Evolutionary conservation across 495 filamentous ascomycete species (phyloP), one percentile per base, ranked within the genome.

Genomic region (Penicillium subrubescens): DNA sequence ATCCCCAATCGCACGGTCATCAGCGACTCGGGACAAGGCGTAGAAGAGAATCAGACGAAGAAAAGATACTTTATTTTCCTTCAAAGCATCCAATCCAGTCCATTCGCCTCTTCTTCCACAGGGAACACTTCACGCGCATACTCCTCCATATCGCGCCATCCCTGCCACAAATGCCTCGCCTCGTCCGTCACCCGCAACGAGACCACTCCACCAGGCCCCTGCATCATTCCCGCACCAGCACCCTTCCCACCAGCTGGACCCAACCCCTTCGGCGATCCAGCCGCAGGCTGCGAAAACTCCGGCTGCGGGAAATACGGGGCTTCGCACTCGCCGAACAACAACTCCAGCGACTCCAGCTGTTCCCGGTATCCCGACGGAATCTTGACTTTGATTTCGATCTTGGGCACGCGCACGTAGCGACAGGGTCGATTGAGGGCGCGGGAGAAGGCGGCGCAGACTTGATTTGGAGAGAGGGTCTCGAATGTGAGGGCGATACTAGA

Each of bases 61-160:
- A 25, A 2, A 19, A 21, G 19, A 54, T 8, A 12, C 51, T 54
- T 19, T 19, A 3, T 54, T 17, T 15, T 25, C 15, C 14, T 31
- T 84, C 78, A 75, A 75, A 84, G 71, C 93, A 97, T 96, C 95
- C 95, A 99, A 25, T 89, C 89, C 68, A 94, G 79, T 6, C 94
- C 95, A 76, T 99, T 97, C 3, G 92, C 90, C 63, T 91, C 88
- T 79, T 99, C 95, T 76, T 99, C 95, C 4, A 97, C 82, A 0
- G 93, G 93, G 70, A 97, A 99, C 0, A 96, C 93, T 70, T 99
- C 95, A 23, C 92, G 85, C 31, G 94, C 95, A 76, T 98, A 99
- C 75, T 98, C 95, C 70, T 98, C 93, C 73, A 99, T 86, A 41
- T 93, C 90, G 43, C 95, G 83, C 72, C 90, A 91, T 6, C 94